A percentile compares a stretch with the other conserved stretches of the same genome.
These are phyloP conservation scores for Cytospora mali DNA, from an alignment of 2,329 filamentous ascomycete genomes.

Conservation along the genomic window DNA sequence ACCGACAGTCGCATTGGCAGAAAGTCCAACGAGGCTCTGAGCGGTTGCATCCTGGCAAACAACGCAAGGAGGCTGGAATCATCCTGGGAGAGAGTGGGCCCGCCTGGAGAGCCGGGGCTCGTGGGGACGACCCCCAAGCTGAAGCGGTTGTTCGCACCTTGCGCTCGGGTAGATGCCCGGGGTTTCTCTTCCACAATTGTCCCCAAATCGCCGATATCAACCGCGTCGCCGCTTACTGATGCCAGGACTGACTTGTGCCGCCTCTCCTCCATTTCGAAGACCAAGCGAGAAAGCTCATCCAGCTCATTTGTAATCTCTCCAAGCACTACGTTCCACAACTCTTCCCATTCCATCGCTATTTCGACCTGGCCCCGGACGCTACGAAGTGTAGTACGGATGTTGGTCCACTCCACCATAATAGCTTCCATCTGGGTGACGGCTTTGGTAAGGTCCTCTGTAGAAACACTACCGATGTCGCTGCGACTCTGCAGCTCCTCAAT, in stretches of 20 bases:
- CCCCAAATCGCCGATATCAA: slow-evolving; percentile 85
- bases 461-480: slow-evolving; percentile 71
- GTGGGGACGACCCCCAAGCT: slow-evolving; percentile 67
- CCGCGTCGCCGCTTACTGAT: slow-evolving; percentile 61
- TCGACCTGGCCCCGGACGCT: slow-evolving; percentile 89
- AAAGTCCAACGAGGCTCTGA: slow-evolving; percentile 92
- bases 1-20: slow-evolving; percentile 90
- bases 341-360: slow-evolving; percentile 98
- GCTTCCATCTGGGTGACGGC: slow-evolving; percentile 89
- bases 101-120: slow-evolving; percentile 63
- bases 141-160: slow-evolving; percentile 61
- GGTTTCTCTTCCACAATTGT: slow-evolving; percentile 91
- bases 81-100: slow-evolving; percentile 67
- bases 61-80: slow-evolving; percentile 86
- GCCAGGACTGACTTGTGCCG: slow-evolving; percentile 77
- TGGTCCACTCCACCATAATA: slow-evolving; percentile 81
- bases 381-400: slow-evolving; percentile 76
- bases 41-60: slow-evolving; percentile 92
- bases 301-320: slow-evolving; percentile 90
- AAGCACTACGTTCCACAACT: slow-evolving; percentile 90
- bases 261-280: slow-evolving; percentile 98
- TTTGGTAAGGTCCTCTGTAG: slow-evolving; percentile 68
- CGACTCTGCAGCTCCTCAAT: slow-evolving; percentile 88
- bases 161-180: slow-evolving; percentile 52
- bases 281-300: slow-evolving; percentile 63